Evolutionary conservation across 1,284 basidiomycete genomes (phyloP).

Genomic region (Leccinum fuscescens): DNA sequence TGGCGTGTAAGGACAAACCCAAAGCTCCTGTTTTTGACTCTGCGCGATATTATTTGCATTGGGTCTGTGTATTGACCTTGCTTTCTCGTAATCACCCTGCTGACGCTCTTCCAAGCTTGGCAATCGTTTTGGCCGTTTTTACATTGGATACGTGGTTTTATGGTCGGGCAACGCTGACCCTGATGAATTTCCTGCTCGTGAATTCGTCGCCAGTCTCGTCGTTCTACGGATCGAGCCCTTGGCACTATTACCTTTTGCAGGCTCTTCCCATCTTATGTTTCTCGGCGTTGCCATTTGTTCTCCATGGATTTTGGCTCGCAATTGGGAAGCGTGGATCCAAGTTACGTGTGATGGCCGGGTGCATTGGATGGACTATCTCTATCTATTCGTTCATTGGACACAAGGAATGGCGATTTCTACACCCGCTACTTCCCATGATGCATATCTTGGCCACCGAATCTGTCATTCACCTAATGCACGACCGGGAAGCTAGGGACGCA

Average conservation of each 20-base stretch:
- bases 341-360: constrained; percentile 48
- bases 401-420: constrained; percentile 97
- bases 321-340: constrained; percentile 28
- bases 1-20: constrained; percentile 44
- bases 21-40: constrained; percentile 33
- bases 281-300: constrained; percentile 69
- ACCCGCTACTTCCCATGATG: constrained; percentile 86
- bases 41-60: constrained; percentile 38
- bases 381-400: constrained; percentile 82
- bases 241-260: constrained; percentile 90
- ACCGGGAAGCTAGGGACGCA: constrained; percentile 1
- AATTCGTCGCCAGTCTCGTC: constrained; percentile 82
- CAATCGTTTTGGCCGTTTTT: constrained; percentile 41
- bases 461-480: constrained; percentile 49
- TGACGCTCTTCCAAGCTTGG: constrained; percentile 17
- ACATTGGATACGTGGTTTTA: constrained; percentile 72
- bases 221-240: constrained; percentile 90
- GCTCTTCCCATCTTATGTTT: constrained; percentile 81
- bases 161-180: constrained; percentile 66
- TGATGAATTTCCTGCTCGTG: constrained; percentile 77
- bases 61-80: constrained; percentile 41
- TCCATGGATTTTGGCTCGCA: constrained; percentile 55
- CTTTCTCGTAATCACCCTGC: neutral
- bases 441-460: constrained; percentile 78
- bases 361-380: constrained; percentile 62